Conservation (phyloP, 176 grass and related monocot species). For the Avena insularis region DNA sequence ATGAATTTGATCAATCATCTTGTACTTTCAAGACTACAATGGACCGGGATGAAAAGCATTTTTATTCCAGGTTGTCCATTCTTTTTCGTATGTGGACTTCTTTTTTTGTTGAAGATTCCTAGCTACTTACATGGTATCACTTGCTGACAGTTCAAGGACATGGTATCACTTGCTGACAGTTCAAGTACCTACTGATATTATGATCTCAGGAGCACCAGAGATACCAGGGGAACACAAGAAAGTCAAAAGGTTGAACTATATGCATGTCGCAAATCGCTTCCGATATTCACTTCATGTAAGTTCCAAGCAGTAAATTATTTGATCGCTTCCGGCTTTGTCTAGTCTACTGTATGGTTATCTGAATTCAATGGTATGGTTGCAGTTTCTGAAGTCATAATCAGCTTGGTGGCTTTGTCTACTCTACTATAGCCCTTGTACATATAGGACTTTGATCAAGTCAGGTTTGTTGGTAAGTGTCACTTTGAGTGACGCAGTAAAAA, state of each 20-base stretch:
- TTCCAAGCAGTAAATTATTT: slow-evolving; percentile 6
- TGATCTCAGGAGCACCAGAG: slow-evolving; percentile 49
- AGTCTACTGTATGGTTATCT: too few relatives aligned
- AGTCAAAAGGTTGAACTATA: slow-evolving; percentile 47
- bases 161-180: not conserved
- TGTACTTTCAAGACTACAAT: slow-evolving; percentile 54
- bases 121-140: slow-evolving; percentile 11
- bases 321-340: too few relatives aligned
- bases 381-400: too few relatives aligned
- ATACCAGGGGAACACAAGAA: not conserved
- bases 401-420: too few relatives aligned
- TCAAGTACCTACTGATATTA: slow-evolving; percentile 31
- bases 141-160: not conserved
- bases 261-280: slow-evolving; percentile 65
- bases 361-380: too few relatives aligned
- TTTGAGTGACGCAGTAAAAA: too few relatives aligned
- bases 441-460: too few relatives aligned
- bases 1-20: slow-evolving; percentile 53
- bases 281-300: slow-evolving; percentile 70
- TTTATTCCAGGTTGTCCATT: slow-evolving; percentile 69
- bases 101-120: slow-evolving; percentile 30
- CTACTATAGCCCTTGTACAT: too few relatives aligned
- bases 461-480: too few relatives aligned
- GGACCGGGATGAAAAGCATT: slow-evolving; percentile 50
- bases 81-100: slow-evolving; percentile 4